These are phyloP conservation scores for Nicotiana tabacum DNA, from an alignment of 257 asterid genomes.

Conservation along the genomic window DNA sequence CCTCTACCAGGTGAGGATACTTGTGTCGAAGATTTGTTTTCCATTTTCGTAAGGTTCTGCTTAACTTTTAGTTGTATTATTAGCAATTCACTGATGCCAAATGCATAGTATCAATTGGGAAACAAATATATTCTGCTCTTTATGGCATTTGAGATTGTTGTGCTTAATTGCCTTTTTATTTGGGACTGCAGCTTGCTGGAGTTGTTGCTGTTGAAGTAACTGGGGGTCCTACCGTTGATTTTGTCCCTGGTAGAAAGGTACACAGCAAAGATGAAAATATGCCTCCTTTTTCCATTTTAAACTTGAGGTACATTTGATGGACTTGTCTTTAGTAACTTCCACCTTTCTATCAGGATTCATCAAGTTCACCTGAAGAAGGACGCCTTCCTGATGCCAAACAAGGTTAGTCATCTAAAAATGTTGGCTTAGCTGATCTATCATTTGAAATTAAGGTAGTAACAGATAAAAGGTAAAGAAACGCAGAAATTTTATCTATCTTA, in stretches of 20 bases:
- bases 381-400: conserved; percentile 76
- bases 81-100: neutral
- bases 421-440: neutral
- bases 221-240: conserved; percentile 73
- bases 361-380: conserved; percentile 66
- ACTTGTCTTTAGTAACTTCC: neutral
- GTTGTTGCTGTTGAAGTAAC: conserved; percentile 84
- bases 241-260: conserved; percentile 83
- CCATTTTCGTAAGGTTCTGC: neutral
- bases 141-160: neutral
- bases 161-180: neutral
- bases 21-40: neutral
- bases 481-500: neutral
- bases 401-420: conserved; percentile 39
- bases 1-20: conserved; percentile 68
- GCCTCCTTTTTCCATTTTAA: neutral
- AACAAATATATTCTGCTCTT: neutral
- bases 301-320: neutral
- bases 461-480: neutral
- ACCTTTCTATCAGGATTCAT: conserved; percentile 45
- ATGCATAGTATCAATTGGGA: neutral
- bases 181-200: conserved; percentile 67
- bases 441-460: neutral
- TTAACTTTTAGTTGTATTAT: neutral
- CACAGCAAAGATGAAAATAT: neutral